Percentiles rank a stretch among this genome's conserved stretches.
Conservation (phyloP, 2,329 filamentous ascomycete genomes). For the Claviceps pazoutovae region DNA sequence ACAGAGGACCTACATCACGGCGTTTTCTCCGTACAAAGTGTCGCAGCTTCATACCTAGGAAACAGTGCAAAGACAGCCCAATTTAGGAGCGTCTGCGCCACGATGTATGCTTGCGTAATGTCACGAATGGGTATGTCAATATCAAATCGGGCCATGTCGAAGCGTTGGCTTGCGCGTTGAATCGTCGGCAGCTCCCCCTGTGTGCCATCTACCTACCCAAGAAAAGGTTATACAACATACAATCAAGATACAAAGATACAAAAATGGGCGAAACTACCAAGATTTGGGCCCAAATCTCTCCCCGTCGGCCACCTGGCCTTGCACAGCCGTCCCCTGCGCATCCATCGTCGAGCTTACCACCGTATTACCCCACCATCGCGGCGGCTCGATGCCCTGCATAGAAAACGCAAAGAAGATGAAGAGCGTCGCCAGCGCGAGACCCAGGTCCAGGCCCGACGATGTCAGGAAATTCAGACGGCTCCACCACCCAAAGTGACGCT, state of each 20-base stretch:
- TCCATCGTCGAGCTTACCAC: slow-evolving; percentile 49
- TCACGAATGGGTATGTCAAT: no score
- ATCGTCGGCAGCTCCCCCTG: no score
- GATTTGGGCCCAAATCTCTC: slow-evolving; percentile 45
- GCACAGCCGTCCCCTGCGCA: slow-evolving; percentile 42
- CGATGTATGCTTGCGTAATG: no score
- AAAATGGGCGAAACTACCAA: slow-evolving; percentile 25
- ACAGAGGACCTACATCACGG: no score
- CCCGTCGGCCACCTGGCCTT: slow-evolving; percentile 35
- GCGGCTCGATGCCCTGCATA: slow-evolving; percentile 45
- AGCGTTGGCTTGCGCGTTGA: no score
- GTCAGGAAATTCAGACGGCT: slow-evolving; percentile 59
- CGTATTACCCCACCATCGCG: slow-evolving; percentile 56
- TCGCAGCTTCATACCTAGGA: no score
- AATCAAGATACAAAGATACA: background rate
- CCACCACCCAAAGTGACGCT: slow-evolving; percentile 56
- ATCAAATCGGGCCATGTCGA: no score
- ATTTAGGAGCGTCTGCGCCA: no score
- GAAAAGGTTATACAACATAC: background rate
- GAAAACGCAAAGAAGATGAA: slow-evolving; percentile 59
- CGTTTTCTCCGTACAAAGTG: no score
- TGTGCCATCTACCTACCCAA: no score
- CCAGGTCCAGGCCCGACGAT: slow-evolving; percentile 54
- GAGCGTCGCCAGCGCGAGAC: slow-evolving; percentile 51
- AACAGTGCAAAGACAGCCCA: no score